These are phyloP conservation scores for Neurospora sp. DNA, from an alignment of 495 filamentous ascomycete species.

Conservation along the genomic window DNA sequence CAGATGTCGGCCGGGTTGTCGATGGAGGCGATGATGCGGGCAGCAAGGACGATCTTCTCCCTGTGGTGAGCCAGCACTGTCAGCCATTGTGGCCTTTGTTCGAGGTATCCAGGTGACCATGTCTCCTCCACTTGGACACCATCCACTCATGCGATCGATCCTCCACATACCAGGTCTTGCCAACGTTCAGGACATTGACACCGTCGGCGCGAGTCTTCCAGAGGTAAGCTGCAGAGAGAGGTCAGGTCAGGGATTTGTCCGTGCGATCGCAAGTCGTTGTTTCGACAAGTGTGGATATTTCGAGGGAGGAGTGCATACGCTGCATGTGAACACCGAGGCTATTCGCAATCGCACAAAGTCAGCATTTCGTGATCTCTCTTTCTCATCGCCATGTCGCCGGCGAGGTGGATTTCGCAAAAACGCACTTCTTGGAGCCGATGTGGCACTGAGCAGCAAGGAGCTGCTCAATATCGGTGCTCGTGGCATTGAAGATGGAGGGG, in stretches of 20 bases:
- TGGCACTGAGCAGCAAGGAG: conserved; percentile 93
- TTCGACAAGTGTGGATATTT: not conserved
- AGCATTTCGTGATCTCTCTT: conserved; percentile 3
- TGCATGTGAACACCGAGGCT: conserved; percentile 94
- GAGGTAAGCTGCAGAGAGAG: conserved; percentile 54
- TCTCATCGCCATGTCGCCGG: not conserved
- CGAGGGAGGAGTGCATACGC: conserved; percentile 27
- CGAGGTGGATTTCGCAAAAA: not conserved
- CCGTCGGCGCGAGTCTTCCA: conserved; percentile 98
- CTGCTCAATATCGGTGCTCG: conserved; percentile 88
- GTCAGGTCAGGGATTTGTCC: conserved; percentile 6
- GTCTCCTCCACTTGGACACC: not conserved
- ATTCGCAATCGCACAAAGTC: conserved; percentile 6
- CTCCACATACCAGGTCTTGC: conserved; percentile 90
- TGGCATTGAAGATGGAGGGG: conserved; percentile 69
- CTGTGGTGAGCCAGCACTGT: conserved; percentile 33
- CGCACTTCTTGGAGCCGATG: conserved; percentile 86
- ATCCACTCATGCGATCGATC: not conserved
- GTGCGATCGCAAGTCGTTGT: not conserved
- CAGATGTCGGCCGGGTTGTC: conserved; percentile 99
- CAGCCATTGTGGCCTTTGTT: not conserved
- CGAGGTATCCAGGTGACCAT: not conserved
- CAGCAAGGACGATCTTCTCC: conserved; percentile 98
- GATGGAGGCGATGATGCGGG: conserved; percentile 95
- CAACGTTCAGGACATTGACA: conserved; percentile 97